Evolutionary conservation across 1,284 basidiomycete species (phyloP).

Genomic region (Ustilago nuda): DNA sequence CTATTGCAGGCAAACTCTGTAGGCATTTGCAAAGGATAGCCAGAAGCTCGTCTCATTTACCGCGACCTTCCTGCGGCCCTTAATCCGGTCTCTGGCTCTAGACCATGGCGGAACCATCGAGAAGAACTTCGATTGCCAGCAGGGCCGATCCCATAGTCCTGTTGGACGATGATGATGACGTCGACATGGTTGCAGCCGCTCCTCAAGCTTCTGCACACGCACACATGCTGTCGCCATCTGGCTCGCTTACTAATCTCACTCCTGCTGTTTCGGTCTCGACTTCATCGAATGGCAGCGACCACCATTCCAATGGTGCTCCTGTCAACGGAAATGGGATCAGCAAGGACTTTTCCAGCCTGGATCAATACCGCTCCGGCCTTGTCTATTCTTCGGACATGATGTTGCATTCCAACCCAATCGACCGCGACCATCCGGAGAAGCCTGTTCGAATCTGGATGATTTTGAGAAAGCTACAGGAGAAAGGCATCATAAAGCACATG

Average conservation of each 20-base stretch:
- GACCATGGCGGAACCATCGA: slow-evolving; percentile 22
- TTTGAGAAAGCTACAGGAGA: slow-evolving; percentile 71
- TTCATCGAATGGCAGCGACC: slow-evolving; percentile 15
- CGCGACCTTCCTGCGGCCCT: background rate
- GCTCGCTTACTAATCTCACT: slow-evolving; percentile 28
- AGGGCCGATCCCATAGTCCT: slow-evolving; percentile 22
- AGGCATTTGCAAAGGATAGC: no score
- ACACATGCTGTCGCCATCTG: slow-evolving; percentile 4
- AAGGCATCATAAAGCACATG: slow-evolving; percentile 77
- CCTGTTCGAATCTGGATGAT: slow-evolving; percentile 88
- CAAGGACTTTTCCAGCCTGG: background rate
- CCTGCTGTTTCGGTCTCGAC: slow-evolving; percentile 39
- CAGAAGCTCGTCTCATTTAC: background rate
- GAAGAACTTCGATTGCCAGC: slow-evolving; percentile 3
- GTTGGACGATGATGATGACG: slow-evolving; percentile 32
- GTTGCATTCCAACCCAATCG: slow-evolving; percentile 75
- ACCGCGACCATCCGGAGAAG: slow-evolving; percentile 82
- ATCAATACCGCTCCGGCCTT: slow-evolving; percentile 74
- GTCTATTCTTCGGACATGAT: slow-evolving; percentile 91
- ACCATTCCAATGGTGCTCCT: background rate
- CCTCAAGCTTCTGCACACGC: background rate
- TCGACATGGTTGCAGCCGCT: background rate
- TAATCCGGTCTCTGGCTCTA: background rate
- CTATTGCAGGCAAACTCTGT: no score
- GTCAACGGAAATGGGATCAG: background rate